These are phyloP conservation scores for Cochlearia excelsa DNA, from an alignment of 345 rosid species.

Conservation along the genomic window DNA sequence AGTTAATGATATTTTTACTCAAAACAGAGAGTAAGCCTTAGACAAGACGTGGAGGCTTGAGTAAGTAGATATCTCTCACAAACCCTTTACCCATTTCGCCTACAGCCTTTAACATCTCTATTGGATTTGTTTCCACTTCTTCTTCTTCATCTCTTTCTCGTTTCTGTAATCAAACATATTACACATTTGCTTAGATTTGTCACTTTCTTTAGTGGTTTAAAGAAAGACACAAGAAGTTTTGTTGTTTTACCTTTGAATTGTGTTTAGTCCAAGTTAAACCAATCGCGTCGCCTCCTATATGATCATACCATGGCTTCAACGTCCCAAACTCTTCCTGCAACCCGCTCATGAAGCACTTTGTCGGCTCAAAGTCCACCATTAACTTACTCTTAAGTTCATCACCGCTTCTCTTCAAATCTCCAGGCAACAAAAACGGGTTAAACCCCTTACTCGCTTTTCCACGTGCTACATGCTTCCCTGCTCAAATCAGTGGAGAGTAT, in stretches of 20 bases:
- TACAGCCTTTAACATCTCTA: conserved; percentile 48
- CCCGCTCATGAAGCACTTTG: conserved; percentile 59
- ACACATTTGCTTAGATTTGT: conserved; percentile 15
- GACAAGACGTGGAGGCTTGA: conserved; percentile 54
- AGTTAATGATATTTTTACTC: too few relatives aligned
- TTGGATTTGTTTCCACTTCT: conserved; percentile 42
- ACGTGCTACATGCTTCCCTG: conserved; percentile 69
- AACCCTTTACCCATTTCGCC: conserved; percentile 86
- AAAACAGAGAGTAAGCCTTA: not conserved
- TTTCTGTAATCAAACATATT: conserved; percentile 48
- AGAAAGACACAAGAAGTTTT: not conserved
- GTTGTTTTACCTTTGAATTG: conserved; percentile 51
- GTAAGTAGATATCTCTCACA: conserved; percentile 58
- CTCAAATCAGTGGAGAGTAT: conserved; percentile 11
- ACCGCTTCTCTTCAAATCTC: conserved; percentile 52
- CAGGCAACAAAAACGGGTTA: conserved; percentile 50
- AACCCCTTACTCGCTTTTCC: conserved; percentile 68
- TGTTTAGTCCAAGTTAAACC: conserved; percentile 76
- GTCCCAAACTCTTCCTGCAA: conserved; percentile 63
- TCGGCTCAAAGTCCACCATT: conserved; percentile 74
- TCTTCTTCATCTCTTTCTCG: conserved; percentile 55
- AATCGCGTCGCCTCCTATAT: conserved; percentile 76
- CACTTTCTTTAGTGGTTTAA: not conserved
- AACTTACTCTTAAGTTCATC: conserved; percentile 56
- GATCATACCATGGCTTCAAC: conserved; percentile 82